Evolutionary conservation across 2,329 filamentous ascomycete species (phyloP), one percentile per base, ranked within the genome.

Genomic region (Cercospora nicotianae): DNA sequence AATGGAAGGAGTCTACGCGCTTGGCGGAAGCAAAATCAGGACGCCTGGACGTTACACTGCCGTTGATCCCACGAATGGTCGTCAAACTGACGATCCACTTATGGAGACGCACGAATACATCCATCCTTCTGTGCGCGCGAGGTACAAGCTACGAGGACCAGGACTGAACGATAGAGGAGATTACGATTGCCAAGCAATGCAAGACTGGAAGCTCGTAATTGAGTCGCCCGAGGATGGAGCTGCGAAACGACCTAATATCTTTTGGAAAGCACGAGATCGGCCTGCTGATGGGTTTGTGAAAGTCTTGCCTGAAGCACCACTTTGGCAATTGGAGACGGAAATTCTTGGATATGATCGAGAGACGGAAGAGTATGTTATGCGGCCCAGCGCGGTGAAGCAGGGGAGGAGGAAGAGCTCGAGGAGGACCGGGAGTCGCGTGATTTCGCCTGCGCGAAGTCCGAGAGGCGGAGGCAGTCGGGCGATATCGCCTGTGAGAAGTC

Each of bases 101-200:
- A 76, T 79, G 33, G 78, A 84, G 23, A 85, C 84, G 26, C 80
- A 83, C 70, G 84, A 86, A 74, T 85, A 85, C 72, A 81, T 86
- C 31, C 84, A 86, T 72, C 80, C 84, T 5, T 82, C 78, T 4
- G 84, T 82, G 5, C 80, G 84, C 20, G 77, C 82, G 0, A 79
- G 84, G 13, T 71, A 81, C 55, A 79, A 79, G 12, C 78, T 84
- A 5, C 73, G 78, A 67, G 84, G 84, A 3, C 83, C 83, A 1
- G 83, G 83, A 3, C 70, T 80, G 51, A 74, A 80, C 39, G 84
- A 85, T 74, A 78, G 77, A 39, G 81, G 81, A 55, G 51, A 72
- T 28, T 86, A 85, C 73, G 79, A 83, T 20, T 76, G 80, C 70
- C 75, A 77, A 67, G 80, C 81, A 3, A 75, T 84, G 18, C 76